Evolutionary conservation across 2,329 filamentous ascomycete species (phyloP).

Genomic region (Microdochium bolleyi): DNA sequence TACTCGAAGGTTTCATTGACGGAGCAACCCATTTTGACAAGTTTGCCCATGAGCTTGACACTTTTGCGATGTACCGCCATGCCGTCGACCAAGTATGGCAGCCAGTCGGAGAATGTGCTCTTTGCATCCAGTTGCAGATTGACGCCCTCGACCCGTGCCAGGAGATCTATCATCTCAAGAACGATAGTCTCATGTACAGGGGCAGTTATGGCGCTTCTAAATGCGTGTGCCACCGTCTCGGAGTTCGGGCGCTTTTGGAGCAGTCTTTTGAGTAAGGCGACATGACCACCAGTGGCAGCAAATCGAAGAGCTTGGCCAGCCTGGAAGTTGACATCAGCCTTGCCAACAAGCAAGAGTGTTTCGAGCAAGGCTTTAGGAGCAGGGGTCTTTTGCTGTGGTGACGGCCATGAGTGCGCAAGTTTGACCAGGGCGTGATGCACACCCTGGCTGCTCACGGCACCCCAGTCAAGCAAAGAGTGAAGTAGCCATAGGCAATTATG

Average conservation of each 20-base stretch:
- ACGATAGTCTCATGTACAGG: not conserved
- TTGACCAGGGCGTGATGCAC: not conserved
- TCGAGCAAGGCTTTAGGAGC: not conserved
- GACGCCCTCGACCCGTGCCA: not conserved
- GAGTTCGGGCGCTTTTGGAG: not conserved
- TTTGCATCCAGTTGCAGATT: not conserved
- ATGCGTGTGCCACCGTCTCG: not conserved
- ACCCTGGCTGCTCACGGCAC: not conserved
- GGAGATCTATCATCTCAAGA: not conserved
- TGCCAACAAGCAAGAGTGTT: not conserved
- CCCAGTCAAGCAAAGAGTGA: not conserved
- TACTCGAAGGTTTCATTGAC: not conserved
- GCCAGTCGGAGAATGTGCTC: not conserved
- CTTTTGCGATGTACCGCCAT: not conserved
- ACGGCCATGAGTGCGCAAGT: not conserved
- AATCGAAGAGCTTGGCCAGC: not conserved
- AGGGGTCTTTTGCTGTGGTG: not conserved
- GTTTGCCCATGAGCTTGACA: constrained; percentile 1
- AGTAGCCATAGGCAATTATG: not conserved
- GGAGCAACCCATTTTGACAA: constrained; percentile 1
- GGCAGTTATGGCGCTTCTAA: not conserved
- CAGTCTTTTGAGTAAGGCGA: not conserved
- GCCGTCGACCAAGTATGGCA: not conserved
- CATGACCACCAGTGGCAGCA: not conserved
- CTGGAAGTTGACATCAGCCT: not conserved